Base-by-base conservation (phyloP, 306 rosid genomes). In the Sicyos edulis region DNA sequence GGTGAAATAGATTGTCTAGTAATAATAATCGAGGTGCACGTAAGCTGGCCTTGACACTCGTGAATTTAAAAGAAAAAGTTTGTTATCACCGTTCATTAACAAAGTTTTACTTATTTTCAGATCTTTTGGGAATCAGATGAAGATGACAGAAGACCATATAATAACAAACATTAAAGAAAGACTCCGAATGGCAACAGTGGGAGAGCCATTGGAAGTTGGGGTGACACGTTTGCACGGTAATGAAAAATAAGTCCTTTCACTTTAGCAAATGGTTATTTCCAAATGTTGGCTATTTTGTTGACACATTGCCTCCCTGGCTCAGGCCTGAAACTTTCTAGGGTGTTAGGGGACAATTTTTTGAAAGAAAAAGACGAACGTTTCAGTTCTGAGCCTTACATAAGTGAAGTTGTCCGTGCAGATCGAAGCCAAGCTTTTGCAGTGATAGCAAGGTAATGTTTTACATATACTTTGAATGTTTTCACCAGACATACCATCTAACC, bases 391-490 rank as follows among this genome's bases (percentile, higher is more conserved):
- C 99, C 99, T 51, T 87, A 82, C 75, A 80, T 89, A 55, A 95
- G 99, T 81, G 79, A 80, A 84, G 92, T 72, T 24, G 88, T 95
- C 54, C 92, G 64, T 47, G 82, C 91, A 55, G 50, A 85, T 76
- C 88, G 52, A 76, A 75, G 85, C 84, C 74, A 75, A 26, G 86
- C 88, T 62, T 89, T 91, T 80, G 99, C 86, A 5, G 51, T 95
- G 75, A 72, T 95, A 74, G 99, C 99, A 79, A 95, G 99, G 99
- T 95, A n/a, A n/a, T n/a, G n/a, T n/a, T n/a, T n/a, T n/a, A n/a
- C n/a, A n/a, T n/a, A n/a, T n/a, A n/a, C n/a, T n/a, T n/a, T n/a
- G n/a, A n/a, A n/a, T n/a, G n/a, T n/a, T n/a, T n/a, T n/a, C n/a
- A n/a, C n/a, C n/a, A n/a, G n/a, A n/a, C n/a, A n/a, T n/a, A n/a